phyloP scores from a whole-genome alignment of 169 alveolate species.

The Plasmodium cynomolgi region DNA sequence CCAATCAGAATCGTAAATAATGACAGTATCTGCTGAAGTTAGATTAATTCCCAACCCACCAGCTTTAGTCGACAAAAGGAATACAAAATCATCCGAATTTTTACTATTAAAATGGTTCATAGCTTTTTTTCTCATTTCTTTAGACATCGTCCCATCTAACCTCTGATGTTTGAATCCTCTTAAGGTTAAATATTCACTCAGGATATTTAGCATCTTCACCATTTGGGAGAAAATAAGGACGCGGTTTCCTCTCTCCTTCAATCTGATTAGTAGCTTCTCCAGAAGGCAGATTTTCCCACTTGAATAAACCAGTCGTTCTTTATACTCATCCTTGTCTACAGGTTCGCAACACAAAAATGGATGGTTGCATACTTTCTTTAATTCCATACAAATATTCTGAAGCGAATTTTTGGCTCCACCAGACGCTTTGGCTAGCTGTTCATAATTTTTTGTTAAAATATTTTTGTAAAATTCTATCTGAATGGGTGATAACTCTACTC shows the following conservation, averaged over 20 bases:
- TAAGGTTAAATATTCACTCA: slow-evolving; percentile 95
- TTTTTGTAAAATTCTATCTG: slow-evolving; percentile 90
- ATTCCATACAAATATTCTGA: slow-evolving; percentile 95
- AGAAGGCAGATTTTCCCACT: slow-evolving; percentile 96
- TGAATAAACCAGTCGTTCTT: slow-evolving; percentile 89
- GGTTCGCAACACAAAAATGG: slow-evolving; percentile 97
- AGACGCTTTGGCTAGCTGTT: slow-evolving; percentile 89
- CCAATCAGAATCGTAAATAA: slow-evolving; percentile 98
- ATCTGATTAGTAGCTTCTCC: slow-evolving; percentile 93
- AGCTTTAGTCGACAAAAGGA: slow-evolving; percentile 98
- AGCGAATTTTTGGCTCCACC: slow-evolving; percentile 92
- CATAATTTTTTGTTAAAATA: slow-evolving; percentile 90
- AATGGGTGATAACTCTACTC: slow-evolving; percentile 92
- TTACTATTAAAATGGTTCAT: slow-evolving; percentile 96
- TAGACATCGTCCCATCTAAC: slow-evolving; percentile 98
- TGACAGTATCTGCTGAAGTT: slow-evolving; percentile 96
- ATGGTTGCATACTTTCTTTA: slow-evolving; percentile 98
- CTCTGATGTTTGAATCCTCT: slow-evolving; percentile 97
- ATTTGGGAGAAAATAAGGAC: slow-evolving; percentile 97
- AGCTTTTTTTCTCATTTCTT: slow-evolving; percentile 96
- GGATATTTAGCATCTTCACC: slow-evolving; percentile 96
- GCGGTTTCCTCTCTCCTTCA: slow-evolving; percentile 94
- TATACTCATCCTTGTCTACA: slow-evolving; percentile 88
- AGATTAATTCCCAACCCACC: slow-evolving; percentile 97
- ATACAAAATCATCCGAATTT: slow-evolving; percentile 94